Percentiles rank a stretch among this genome's conserved stretches.
phyloP scores from a whole-genome alignment of 371 early-diverging fungal species.

The Syncephalis fuscata region DNA sequence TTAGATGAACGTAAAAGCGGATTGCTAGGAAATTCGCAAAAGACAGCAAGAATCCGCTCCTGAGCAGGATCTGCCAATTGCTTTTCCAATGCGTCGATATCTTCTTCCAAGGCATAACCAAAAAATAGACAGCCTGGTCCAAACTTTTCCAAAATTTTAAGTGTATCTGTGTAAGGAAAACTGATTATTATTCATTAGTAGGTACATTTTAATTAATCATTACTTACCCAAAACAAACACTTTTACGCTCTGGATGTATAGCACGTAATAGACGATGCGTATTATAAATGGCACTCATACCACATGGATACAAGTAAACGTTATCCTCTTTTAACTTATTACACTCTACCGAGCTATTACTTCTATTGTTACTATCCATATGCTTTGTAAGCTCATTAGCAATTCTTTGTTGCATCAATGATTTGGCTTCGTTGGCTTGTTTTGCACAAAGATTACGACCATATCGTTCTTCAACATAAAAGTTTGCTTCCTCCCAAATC shows the following conservation, averaged over 20 bases:
- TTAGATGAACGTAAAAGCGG: slow-evolving; percentile 77
- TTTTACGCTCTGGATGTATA: slow-evolving; percentile 31
- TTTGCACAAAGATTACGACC: slow-evolving; percentile 70
- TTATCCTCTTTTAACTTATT: slow-evolving; percentile 38
- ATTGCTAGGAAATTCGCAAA: slow-evolving; percentile 89
- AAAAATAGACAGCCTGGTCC: slow-evolving; percentile 75
- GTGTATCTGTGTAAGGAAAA: slow-evolving; percentile 87
- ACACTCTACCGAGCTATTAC: slow-evolving; percentile 4
- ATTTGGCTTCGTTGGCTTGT: slow-evolving; percentile 56
- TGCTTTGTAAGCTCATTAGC: slow-evolving; percentile 52
- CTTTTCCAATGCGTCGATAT: slow-evolving; percentile 49
- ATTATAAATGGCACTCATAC: slow-evolving; percentile 88
- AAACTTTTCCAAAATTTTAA: slow-evolving; percentile 89
- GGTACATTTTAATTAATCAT: neutral
- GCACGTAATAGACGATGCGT: slow-evolving; percentile 47
- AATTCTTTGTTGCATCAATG: slow-evolving; percentile 56
- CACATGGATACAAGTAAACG: slow-evolving; percentile 74
- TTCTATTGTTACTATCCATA: slow-evolving; percentile 5
- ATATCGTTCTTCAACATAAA: slow-evolving; percentile 79
- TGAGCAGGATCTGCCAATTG: slow-evolving; percentile 20
- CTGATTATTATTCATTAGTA: slow-evolving; percentile 14
- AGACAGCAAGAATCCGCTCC: slow-evolving; percentile 54
- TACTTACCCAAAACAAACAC: slow-evolving; percentile 76
- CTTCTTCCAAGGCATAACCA: slow-evolving; percentile 57
- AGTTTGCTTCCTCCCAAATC: slow-evolving; percentile 21